Evolutionary conservation across 352 stramenopile species (phyloP), one percentile per base, ranked within the genome.

Genomic region (Globisporangium uncinulatum): DNA sequence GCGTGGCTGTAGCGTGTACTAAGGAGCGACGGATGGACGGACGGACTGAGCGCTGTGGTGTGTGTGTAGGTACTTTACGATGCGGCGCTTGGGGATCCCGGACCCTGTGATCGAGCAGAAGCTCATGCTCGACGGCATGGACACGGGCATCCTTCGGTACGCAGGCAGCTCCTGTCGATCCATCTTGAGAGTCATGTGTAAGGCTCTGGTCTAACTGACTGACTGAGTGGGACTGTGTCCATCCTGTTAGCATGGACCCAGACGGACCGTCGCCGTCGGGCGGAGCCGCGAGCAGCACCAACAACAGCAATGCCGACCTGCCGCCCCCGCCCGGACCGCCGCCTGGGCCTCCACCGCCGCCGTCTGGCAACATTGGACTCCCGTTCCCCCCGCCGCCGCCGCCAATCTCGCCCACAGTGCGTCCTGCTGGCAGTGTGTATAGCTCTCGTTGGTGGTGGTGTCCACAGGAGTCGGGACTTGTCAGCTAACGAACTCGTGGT

Each of bases 81-180:
- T 94, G 84, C 69, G 74, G 20, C 65, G 80, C 34, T 58, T 94
- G 45, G 79, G 82, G 1, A 86, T 92, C 53, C 81, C 84, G 7
- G 76, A 87, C 7, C 74, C 72, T 11, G 79, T 87, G 19, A 91
- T 94, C 43, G 65, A 79, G 45, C 81, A 94, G 21, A 94, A 94
- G 52, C 75, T 94, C 45, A 44, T 83, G 61, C 86, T 94, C 67
- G 84, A 92, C 46, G 84, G 78, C 41, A 71, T 94, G 58, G 73
- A 91, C 54, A 45, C 80, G 4, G 70, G 54, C 36, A 74, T 94
- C 56, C 60, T 87, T 15, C 71, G 49, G 76, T 85, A 54, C 31
- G 54, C 24, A 29, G 24, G 24, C 24, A 29, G 1, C 24, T 29
- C 24, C 24, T 29, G 24, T 4, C 24, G 24, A 29, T 29, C 24